A percentile compares a stretch with the other conserved stretches of the same genome.
Evolutionary conservation across 192 early-diverging fungal genomes (phyloP).

Genomic region (Coemansia sp.): DNA sequence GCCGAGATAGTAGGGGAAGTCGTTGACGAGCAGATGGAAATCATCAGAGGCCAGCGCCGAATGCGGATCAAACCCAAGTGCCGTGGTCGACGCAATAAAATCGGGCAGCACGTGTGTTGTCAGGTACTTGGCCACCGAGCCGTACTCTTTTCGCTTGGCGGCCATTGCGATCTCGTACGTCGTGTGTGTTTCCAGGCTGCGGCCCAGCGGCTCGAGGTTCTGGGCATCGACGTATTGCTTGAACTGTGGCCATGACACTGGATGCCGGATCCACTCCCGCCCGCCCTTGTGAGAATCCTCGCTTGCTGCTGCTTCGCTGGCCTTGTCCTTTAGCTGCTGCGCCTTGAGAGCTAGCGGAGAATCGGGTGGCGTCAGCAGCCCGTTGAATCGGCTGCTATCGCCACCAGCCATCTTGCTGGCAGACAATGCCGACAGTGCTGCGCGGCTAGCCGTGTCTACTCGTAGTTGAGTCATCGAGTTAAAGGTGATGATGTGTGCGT

Average conservation of each 20-base stretch:
- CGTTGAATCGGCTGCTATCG: background rate
- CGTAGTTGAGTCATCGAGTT: background rate
- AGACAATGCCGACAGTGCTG: slow-evolving; percentile 1
- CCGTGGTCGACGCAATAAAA: slow-evolving; percentile 16
- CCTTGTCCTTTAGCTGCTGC: background rate
- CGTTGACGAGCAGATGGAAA: slow-evolving; percentile 36
- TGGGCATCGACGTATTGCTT: slow-evolving; percentile 27
- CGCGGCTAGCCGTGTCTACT: slow-evolving; percentile 5
- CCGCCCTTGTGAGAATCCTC: slow-evolving; percentile 6
- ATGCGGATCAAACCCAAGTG: slow-evolving; percentile 2
- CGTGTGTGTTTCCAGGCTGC: slow-evolving; percentile 31
- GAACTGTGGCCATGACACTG: slow-evolving; percentile 27
- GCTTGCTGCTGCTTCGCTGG: background rate
- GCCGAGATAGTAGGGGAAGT: slow-evolving; percentile 37
- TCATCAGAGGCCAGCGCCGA: slow-evolving; percentile 10
- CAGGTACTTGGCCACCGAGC: slow-evolving; percentile 37
- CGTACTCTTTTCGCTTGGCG: slow-evolving; percentile 12
- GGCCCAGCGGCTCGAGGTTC: slow-evolving; percentile 38
- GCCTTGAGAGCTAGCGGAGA: slow-evolving; percentile 24
- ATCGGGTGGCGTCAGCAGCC: slow-evolving; percentile 39
- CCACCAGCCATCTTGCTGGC: background rate
- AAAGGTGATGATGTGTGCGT: background rate
- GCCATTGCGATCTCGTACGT: slow-evolving; percentile 24
- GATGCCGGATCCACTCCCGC: slow-evolving; percentile 14
- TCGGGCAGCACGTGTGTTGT: slow-evolving; percentile 20